Evolutionary conservation across 495 filamentous ascomycete genomes (phyloP), one percentile per base, ranked within the genome.

Genomic region (Evernia prunastri): DNA sequence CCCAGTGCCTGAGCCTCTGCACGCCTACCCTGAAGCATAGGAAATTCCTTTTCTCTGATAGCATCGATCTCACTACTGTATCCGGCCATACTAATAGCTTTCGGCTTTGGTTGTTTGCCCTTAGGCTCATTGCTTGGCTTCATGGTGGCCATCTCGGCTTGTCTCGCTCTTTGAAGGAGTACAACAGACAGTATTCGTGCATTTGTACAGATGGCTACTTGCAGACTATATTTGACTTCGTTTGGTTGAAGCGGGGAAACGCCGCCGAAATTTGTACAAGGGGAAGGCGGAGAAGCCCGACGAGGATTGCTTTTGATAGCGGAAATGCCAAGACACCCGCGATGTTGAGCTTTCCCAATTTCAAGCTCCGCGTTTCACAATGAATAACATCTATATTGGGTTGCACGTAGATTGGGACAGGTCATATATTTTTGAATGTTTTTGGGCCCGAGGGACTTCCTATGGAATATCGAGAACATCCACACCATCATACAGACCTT

Each of bases 41-140:
- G 93, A 77, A 91, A 97, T 69, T 97, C 89, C 5, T 77, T 69
- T 29, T 81, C 73, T 65, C 92, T 82, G 60, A 96, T 81, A 11
- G 67, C 70, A 69, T 94, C 89, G 42, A 96, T 79, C 67, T 81
- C 75, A 36, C 72, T 71, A 65, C 88, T 87, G 75, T 96, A 95
- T 40, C 57, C 78, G 68, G 51, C 60, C 61, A 54, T 67, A 53
- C 63, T 77, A 74, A 18, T 61, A 66, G 37, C 36, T 23, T 58
- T n/a, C 12, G 36, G 45, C 10, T 53, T 47, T 61, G 12, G 39
- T 42, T 58, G 51, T 20, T 42, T 39, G 25, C 18, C 39, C 10
- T 47, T 25, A 12, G 47, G n/a, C 43, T 54, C 45, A 6, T 60
- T 60, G 15, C 25, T 56, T 37, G 17, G 37, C 31, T 63, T 69